Evolutionary conservation across 495 filamentous ascomycete species (phyloP), one percentile per base, ranked within the genome.

Genomic region (Aspergillus kassunensis): DNA sequence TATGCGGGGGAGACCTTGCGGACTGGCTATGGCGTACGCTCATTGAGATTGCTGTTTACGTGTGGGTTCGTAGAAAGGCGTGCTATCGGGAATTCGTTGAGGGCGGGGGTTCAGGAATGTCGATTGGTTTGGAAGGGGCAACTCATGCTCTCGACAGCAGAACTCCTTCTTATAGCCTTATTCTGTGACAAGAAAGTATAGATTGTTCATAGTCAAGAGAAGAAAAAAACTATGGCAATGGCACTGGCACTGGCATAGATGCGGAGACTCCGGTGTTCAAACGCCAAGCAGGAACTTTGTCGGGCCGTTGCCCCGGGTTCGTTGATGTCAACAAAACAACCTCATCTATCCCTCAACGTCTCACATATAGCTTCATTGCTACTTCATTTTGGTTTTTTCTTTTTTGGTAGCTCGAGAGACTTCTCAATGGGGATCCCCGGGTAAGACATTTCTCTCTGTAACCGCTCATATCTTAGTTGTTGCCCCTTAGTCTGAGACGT

Each of bases 371-470:
- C 13, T 31, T 37, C 24, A 24, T 4, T 24, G 9, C 30, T 1
- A 8, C 35, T n/a, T 29, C 4, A 16, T 31, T 49, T 10, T 20
- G 11, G 3, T 42, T 51, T 56, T 56, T 50, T 49, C 36, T 18
- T 15, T 49, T 49, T 42, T 44, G 37, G 18, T 11, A 16, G 24
- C 41, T 40, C 34, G 15, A 39, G 25, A 40, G 42, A 31, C 27
- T 13, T 45, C 39, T 20, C 40, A 59, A 70, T 77, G 74, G 74
- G 74, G 48, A 75, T 77, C 39, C 72, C 74, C 24, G 73, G 73
- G 73, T 76, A 66, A 58, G 73, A 18, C 4, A 44, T 44, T 23
- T 13, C 19, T 31, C n/a, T n/a, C n/a, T n/a, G n/a, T n/a, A n/a
- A n/a, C n/a, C n/a, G n/a, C n/a, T n/a, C n/a, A n/a, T n/a, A n/a